Evolutionary conservation across 306 rosid species (phyloP).

Genomic region (Oemleria cerasiformis): DNA sequence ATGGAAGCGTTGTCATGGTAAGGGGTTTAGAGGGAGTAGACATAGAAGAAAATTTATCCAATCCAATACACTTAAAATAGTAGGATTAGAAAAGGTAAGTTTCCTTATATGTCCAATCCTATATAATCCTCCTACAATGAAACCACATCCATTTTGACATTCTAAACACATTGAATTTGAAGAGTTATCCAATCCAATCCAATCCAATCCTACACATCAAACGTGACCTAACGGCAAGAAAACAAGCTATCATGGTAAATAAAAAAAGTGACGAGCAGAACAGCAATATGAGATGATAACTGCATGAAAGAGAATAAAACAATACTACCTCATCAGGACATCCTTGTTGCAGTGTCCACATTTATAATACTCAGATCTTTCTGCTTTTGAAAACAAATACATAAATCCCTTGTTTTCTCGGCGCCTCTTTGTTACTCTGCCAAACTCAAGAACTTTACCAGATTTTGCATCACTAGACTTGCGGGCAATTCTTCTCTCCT

Average conservation of each 20-base stretch:
- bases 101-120: no score
- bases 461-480: constrained; percentile 54
- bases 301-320: constrained; percentile 9
- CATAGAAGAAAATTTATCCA: no score
- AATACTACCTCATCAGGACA: constrained; percentile 65
- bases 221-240: background rate
- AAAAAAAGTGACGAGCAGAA: background rate
- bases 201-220: no score
- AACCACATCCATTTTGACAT: no score
- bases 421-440: constrained; percentile 36
- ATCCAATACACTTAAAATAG: no score
- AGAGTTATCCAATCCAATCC: no score
- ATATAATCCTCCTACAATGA: no score
- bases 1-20: no score
- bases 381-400: constrained; percentile 82
- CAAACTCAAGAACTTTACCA: constrained; percentile 40
- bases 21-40: no score
- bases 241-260: background rate
- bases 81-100: no score
- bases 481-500: constrained; percentile 80
- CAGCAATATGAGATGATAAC: constrained; percentile 14
- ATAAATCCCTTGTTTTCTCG: constrained; percentile 51
- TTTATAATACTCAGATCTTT: constrained; percentile 54
- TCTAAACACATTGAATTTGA: no score
- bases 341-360: constrained; percentile 92